Conservation (phyloP, 2,329 filamentous ascomycete genomes). For the Aspergillus versicolor region DNA sequence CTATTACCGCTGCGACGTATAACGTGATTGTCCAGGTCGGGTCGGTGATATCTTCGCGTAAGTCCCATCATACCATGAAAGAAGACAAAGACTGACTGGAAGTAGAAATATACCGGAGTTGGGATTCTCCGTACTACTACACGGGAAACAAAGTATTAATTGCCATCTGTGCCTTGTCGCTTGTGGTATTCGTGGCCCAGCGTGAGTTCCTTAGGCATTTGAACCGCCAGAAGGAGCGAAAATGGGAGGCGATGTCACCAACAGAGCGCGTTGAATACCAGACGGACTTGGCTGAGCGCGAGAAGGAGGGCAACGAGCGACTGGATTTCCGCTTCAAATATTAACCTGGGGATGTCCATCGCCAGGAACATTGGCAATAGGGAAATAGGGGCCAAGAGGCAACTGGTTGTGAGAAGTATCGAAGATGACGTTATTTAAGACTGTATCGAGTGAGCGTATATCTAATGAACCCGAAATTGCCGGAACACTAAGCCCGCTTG, state of each 20-base stretch:
- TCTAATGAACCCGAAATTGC: background rate
- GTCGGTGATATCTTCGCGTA: slow-evolving; percentile 29
- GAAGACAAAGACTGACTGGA: background rate
- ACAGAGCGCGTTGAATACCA: slow-evolving; percentile 51
- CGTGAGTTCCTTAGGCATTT: slow-evolving; percentile 45
- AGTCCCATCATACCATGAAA: slow-evolving; percentile 2
- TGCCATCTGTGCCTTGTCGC: slow-evolving; percentile 48
- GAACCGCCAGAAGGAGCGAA: slow-evolving; percentile 51
- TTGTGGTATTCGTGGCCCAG: slow-evolving; percentile 50
- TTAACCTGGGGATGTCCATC: slow-evolving; percentile 15
- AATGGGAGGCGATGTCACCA: slow-evolving; percentile 48
- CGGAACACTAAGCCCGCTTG: background rate
- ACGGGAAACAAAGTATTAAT: slow-evolving; percentile 56
- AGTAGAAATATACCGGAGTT: slow-evolving; percentile 50
- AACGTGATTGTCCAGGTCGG: slow-evolving; percentile 37
- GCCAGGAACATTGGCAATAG: background rate
- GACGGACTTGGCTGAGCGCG: slow-evolving; percentile 44
- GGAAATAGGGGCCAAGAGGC: background rate
- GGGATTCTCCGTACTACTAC: slow-evolving; percentile 55
- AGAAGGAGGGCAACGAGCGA: slow-evolving; percentile 51
- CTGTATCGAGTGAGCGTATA: background rate
- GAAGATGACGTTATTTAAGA: background rate
- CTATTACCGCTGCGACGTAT: slow-evolving; percentile 31
- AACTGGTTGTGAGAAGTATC: background rate
- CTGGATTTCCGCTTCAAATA: slow-evolving; percentile 55